Evolutionary conservation across 2,329 filamentous ascomycete species (phyloP), one percentile per base, ranked within the genome.

Genomic region (Helicocarpus griseus): DNA sequence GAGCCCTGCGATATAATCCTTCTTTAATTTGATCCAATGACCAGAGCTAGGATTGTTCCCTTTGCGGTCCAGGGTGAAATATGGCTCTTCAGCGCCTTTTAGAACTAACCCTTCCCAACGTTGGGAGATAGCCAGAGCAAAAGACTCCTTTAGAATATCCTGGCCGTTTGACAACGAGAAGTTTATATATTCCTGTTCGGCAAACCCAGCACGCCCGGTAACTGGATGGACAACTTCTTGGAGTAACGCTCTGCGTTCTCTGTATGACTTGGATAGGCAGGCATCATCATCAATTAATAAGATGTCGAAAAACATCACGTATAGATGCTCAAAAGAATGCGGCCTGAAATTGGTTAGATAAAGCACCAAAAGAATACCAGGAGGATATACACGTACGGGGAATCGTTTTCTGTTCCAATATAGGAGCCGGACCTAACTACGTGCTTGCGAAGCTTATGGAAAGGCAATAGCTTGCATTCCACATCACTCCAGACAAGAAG

Each of bases 401-500:
- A 89, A 63, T 94, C 88, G 51, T 78, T 71, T 5, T 80, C 75
- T 0, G 78, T 83, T 1, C 86, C 82, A 50, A 94, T 70, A 52
- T 81, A 85, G 0, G 74, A 73, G 1, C 89, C 89, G 43, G 86
- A 85, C 38, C 89, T 79, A 6, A 78, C 75, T 24, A 95, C 79
- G 61, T 94, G 85, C 58, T 88, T 90, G 43, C 89, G 79, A 54
- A 95, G 85, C 60, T 88, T 86, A 58, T 93, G 82, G 59, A 95
- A 95, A 1, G 82, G 82, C 40, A 89, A 69, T 2, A 94, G 81
- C 35, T 74, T 78, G 21, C 77, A 68, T 40, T 84, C 74, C 68
- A 74, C 71, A 48, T 88, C 82, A 62, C 80, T 87, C 66, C 84
- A 94, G 1, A 91, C 84, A 5, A 93, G 76, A 50, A 95, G 71